Percentiles rank a stretch among this genome's conserved stretches.
These are phyloP conservation scores for Filobasidium floriforme DNA, from an alignment of 768 basidiomycete species.

Conservation along the genomic window DNA sequence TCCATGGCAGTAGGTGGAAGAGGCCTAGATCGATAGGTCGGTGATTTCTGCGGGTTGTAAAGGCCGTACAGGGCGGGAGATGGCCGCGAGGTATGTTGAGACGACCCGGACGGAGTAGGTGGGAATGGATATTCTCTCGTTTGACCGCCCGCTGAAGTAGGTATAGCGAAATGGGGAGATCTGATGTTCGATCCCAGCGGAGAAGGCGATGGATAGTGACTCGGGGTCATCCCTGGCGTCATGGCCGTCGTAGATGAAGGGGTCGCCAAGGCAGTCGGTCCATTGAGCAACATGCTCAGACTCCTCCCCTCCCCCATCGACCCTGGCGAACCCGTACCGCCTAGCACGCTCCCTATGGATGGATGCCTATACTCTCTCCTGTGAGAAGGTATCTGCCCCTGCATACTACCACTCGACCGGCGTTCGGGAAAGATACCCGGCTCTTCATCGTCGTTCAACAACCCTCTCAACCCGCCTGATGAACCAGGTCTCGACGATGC, in stretches of 20 bases:
- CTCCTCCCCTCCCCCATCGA: background rate
- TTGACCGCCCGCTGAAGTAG: background rate
- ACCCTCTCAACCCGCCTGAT: background rate
- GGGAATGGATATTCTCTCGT: slow-evolving; percentile 1
- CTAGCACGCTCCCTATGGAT: background rate
- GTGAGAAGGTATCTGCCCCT: background rate
- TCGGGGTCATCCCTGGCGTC: background rate
- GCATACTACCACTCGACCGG: background rate
- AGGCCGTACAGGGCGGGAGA: background rate
- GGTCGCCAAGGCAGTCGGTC: background rate
- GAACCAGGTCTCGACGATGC: slow-evolving; percentile 1
- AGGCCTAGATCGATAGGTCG: background rate
- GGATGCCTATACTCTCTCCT: background rate
- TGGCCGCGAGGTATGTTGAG: background rate
- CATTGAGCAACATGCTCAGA: background rate
- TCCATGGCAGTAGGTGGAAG: background rate
- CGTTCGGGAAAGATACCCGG: background rate
- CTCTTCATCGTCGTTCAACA: slow-evolving; percentile 1
- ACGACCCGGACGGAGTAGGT: background rate
- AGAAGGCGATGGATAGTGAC: background rate
- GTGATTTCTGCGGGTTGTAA: background rate
- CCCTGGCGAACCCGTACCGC: background rate
- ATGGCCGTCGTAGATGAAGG: background rate
- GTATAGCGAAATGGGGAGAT: background rate
- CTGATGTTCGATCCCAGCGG: background rate